Conservation (phyloP, 192 early-diverging fungal species). For the Chytriomyces sp. region DNA sequence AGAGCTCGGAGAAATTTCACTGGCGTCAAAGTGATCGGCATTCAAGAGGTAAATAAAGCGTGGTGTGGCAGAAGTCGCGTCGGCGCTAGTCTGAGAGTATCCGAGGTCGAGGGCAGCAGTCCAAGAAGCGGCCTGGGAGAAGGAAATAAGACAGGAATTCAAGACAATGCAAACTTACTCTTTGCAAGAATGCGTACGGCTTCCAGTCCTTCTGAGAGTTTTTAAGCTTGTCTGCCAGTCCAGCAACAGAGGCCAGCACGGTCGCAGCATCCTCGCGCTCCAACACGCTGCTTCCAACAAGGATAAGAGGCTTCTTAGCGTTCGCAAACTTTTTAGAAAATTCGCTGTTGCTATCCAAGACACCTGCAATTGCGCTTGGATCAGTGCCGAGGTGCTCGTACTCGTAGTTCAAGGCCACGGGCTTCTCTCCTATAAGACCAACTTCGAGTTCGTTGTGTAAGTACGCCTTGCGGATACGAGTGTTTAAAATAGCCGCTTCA, state of each 20-base stretch:
- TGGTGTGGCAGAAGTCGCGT: constrained; percentile 40
- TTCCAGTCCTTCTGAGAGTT: constrained; percentile 80
- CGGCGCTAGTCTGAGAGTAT: constrained; percentile 66
- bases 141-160: constrained; percentile 2
- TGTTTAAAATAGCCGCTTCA: constrained; percentile 94
- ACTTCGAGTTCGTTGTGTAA: constrained; percentile 80
- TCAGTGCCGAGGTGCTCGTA: constrained; percentile 80
- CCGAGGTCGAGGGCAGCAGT: constrained; percentile 92
- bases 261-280: constrained; percentile 76
- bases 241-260: constrained; percentile 73
- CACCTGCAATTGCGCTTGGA: constrained; percentile 65
- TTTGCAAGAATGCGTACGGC: constrained; percentile 86
- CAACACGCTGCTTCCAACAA: constrained; percentile 80
- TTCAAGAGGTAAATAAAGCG: constrained; percentile 91
- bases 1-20: constrained; percentile 80
- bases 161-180: constrained; percentile 52
- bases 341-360: constrained; percentile 68
- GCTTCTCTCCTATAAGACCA: constrained; percentile 77
- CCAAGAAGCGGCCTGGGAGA: constrained; percentile 70
- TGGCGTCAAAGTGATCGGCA: constrained; percentile 81
- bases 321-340: constrained; percentile 74
- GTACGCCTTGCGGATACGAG: constrained; percentile 92
- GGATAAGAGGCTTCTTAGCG: constrained; percentile 89
- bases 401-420: constrained; percentile 82
- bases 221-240: constrained; percentile 68